A percentile compares a stretch with the other conserved stretches of the same genome.
phyloP scores from a whole-genome alignment of 2,329 filamentous ascomycete species.

The Diaporthe vaccinii region DNA sequence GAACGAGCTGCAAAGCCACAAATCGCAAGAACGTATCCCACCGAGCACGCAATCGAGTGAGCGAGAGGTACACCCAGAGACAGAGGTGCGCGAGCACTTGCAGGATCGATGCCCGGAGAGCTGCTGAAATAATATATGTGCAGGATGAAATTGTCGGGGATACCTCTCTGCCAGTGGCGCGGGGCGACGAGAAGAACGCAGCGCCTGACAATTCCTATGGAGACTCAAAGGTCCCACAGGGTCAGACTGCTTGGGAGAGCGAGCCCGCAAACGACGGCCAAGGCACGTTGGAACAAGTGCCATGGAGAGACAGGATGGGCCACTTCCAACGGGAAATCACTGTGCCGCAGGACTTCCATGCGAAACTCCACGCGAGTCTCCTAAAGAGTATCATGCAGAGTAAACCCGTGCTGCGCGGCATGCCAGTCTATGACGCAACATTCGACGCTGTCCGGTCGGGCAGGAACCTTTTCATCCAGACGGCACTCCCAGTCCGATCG shows the following conservation, averaged over 20 bases:
- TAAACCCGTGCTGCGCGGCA: background rate
- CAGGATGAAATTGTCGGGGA: background rate
- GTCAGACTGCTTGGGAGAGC: rapidly evolving
- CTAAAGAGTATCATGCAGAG: background rate
- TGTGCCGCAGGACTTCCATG: background rate
- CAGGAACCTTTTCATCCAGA: background rate
- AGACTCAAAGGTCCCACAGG: background rate
- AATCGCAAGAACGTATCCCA: background rate
- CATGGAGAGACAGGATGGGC: background rate
- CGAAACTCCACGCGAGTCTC: background rate
- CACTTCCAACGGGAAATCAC: rapidly evolving
- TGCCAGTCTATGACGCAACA: background rate
- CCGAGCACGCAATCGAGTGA: too few species aligned
- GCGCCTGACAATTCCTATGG: too few species aligned
- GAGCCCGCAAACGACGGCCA: too few species aligned
- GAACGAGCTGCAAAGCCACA: background rate
- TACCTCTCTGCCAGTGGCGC: too few species aligned
- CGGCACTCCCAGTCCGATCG: background rate
- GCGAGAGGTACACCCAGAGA: background rate
- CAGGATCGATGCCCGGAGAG: background rate
- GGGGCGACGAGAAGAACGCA: background rate
- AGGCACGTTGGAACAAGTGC: too few species aligned
- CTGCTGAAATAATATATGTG: background rate
- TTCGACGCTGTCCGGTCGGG: background rate
- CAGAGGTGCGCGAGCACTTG: background rate